Evolutionary conservation across 352 stramenopile genomes (phyloP).

Genomic region (Phytophthora cactorum): DNA sequence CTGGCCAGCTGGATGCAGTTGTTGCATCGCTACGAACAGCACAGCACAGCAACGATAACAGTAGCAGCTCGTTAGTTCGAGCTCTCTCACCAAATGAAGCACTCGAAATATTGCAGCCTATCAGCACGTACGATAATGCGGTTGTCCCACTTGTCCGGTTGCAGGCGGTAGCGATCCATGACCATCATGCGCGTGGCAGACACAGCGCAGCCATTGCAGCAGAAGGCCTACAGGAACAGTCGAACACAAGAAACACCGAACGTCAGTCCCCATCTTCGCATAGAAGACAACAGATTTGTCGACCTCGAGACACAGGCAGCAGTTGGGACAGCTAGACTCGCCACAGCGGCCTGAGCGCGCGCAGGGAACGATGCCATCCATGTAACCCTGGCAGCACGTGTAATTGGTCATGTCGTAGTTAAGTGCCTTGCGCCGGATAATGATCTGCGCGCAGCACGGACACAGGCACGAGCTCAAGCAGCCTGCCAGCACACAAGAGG

Average conservation of each 20-base stretch:
- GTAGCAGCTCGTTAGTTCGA: constrained; percentile 6
- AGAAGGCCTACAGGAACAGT: constrained; percentile 56
- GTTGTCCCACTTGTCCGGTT: constrained; percentile 94
- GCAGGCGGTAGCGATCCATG: constrained; percentile 91
- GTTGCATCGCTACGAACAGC: constrained; percentile 80
- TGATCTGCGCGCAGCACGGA: constrained; percentile 89
- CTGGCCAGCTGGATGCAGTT: constrained; percentile 91
- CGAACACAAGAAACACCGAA: background rate
- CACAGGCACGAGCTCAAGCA: constrained; percentile 82
- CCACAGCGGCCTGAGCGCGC: constrained; percentile 83
- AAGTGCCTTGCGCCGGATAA: constrained; percentile 91
- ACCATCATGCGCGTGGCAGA: constrained; percentile 91
- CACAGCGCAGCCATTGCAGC: constrained; percentile 91
- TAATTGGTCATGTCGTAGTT: constrained; percentile 94
- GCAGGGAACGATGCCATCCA: constrained; percentile 90
- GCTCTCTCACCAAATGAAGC: background rate
- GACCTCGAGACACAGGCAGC: constrained; percentile 93
- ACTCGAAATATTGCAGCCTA: background rate
- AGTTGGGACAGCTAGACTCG: constrained; percentile 86
- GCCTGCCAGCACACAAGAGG: constrained; percentile 34
- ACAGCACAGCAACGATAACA: constrained; percentile 8
- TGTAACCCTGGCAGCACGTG: constrained; percentile 93
- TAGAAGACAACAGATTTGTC: background rate
- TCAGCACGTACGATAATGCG: constrained; percentile 82
- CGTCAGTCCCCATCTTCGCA: background rate